These are phyloP conservation scores for Pulveroboletus ravenelii DNA, from an alignment of 768 basidiomycete genomes.

Conservation along the genomic window DNA sequence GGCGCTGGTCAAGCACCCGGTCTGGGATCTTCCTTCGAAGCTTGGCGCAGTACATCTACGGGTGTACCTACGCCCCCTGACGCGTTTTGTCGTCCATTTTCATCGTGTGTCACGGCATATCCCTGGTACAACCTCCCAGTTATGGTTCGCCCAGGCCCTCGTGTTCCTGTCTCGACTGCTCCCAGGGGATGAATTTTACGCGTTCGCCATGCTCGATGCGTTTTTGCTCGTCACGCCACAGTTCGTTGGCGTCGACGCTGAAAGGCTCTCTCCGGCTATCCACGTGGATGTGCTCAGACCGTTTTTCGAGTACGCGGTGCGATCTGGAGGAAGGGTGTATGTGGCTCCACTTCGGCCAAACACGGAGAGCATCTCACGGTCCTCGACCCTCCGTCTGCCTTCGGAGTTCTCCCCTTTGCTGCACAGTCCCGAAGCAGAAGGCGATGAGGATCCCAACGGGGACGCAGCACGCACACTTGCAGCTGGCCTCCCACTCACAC, in stretches of 20 bases:
- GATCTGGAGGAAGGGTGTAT: constrained; percentile 35
- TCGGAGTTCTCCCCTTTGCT: background rate
- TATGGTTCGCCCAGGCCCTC: constrained; percentile 68
- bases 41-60: constrained; percentile 4
- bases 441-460: background rate
- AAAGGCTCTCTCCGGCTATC: constrained; percentile 29
- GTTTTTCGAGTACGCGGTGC: constrained; percentile 50
- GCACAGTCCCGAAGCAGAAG: background rate
- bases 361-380: constrained; percentile 50
- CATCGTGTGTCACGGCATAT: constrained; percentile 55
- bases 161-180: constrained; percentile 50
- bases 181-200: constrained; percentile 73
- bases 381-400: constrained; percentile 51
- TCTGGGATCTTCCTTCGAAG: constrained; percentile 40
- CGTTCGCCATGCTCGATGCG: constrained; percentile 35
- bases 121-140: constrained; percentile 49
- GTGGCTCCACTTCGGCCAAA: constrained; percentile 51
- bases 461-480: background rate
- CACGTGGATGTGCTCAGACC: constrained; percentile 35
- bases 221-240: constrained; percentile 16
- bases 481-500: constrained; percentile 43
- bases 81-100: constrained; percentile 48
- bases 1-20: constrained; percentile 42
- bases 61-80: constrained; percentile 42
- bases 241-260: constrained; percentile 13